phyloP scores from a whole-genome alignment of 2,329 filamentous ascomycete genomes.

The Xylariaceae sp. region DNA sequence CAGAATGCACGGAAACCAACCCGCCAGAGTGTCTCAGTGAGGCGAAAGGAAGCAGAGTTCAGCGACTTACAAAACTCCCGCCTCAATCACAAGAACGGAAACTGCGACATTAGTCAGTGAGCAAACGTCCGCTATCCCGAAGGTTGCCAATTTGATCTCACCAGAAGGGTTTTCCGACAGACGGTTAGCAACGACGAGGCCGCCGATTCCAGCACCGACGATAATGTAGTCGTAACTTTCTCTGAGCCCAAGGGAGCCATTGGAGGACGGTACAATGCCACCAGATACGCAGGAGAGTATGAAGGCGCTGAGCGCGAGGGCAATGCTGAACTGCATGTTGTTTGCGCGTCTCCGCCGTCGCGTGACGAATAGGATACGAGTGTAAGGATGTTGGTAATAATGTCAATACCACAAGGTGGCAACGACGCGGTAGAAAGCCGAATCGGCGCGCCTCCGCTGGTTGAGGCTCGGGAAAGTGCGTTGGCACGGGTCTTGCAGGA shows the following conservation, averaged over 20 bases:
- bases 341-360: not conserved
- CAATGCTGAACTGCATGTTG: not conserved
- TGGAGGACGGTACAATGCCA: slow-evolving; percentile 7
- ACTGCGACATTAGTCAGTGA: slow-evolving; percentile 12
- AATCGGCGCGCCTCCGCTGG: not conserved
- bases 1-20: slow-evolving; percentile 4
- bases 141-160: slow-evolving; percentile 1
- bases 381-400: not conserved
- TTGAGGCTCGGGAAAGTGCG: too few species aligned
- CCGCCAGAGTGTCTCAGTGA: too few species aligned
- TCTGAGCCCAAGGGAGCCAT: slow-evolving; percentile 9
- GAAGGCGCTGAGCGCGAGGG: slow-evolving; percentile 1
- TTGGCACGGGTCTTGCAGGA: not conserved
- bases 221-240: slow-evolving; percentile 20
- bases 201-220: slow-evolving; percentile 19
- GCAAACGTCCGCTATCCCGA: not conserved
- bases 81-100: slow-evolving; percentile 20
- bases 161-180: slow-evolving; percentile 16
- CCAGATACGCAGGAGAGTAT: slow-evolving; percentile 9
- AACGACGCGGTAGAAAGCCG: not conserved
- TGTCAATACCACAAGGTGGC: not conserved
- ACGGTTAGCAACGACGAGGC: slow-evolving; percentile 20
- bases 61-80: slow-evolving; percentile 18
- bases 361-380: not conserved
- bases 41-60: not conserved